Percentiles rank a stretch among this genome's conserved stretches.
Evolutionary conservation across 352 stramenopile genomes (phyloP).

Genomic region (Phytophthora colocasiae): DNA sequence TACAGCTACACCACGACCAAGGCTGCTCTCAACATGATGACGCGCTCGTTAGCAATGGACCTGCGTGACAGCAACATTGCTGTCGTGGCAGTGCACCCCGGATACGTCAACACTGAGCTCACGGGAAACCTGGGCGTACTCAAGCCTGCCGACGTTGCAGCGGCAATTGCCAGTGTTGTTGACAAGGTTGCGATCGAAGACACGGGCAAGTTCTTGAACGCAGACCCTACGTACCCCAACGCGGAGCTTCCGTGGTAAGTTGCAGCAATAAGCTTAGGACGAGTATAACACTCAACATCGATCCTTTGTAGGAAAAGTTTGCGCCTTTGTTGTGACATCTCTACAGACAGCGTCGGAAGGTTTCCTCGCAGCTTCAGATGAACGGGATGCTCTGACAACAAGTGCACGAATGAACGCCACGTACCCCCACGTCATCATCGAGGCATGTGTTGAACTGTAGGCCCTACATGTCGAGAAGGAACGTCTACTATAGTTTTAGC

Average conservation of each 20-base stretch:
- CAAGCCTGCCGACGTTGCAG: conserved; percentile 29
- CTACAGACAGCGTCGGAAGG: not conserved
- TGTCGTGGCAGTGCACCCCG: conserved; percentile 36
- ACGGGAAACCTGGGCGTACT: conserved; percentile 29
- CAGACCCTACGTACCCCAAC: conserved; percentile 13
- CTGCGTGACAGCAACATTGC: conserved; percentile 42
- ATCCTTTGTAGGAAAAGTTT: not conserved
- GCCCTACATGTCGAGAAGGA: too few relatives aligned
- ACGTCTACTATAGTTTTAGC: too few relatives aligned
- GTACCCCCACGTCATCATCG: conserved; percentile 27
- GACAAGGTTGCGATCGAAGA: conserved; percentile 27
- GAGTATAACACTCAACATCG: not conserved
- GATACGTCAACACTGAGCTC: conserved; percentile 49
- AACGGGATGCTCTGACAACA: not conserved
- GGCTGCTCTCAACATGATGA: conserved; percentile 70
- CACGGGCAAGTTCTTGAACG: conserved; percentile 41
- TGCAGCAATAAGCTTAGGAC: not conserved
- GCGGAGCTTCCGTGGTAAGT: conserved; percentile 38
- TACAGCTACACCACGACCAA: conserved; percentile 76
- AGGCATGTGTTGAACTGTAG: conserved; percentile 13
- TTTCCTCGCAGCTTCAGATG: conserved; percentile 1
- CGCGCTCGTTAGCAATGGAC: conserved; percentile 43
- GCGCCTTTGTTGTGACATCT: conserved; percentile 4
- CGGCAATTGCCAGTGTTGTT: conserved; percentile 27
- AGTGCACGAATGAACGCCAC: conserved; percentile 15